phyloP scores from a whole-genome alignment of 805 yeast genomes.

The Candida dajiaensis region DNA sequence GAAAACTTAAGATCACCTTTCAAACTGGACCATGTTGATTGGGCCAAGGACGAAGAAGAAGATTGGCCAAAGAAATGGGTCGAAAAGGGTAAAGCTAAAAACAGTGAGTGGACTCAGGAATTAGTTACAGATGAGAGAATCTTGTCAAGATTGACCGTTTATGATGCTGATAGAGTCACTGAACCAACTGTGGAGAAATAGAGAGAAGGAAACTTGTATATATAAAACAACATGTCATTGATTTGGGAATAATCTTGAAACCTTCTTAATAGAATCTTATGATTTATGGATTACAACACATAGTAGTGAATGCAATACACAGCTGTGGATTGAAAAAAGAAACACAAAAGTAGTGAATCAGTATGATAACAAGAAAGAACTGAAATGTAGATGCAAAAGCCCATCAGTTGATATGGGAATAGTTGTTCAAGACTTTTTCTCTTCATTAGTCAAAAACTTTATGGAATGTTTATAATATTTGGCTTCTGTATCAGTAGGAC shows the following conservation, averaged over 20 bases:
- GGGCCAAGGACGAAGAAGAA: conserved; percentile 55
- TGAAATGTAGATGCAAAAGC: background rate
- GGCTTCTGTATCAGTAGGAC: background rate
- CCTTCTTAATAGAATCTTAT: background rate
- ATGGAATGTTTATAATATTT: conserved; percentile 20
- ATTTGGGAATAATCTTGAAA: background rate
- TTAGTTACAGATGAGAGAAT: conserved; percentile 67
- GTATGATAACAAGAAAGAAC: background rate
- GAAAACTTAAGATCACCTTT: conserved; percentile 46
- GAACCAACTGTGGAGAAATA: background rate
- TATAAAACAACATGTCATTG: background rate
- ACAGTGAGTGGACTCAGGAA: conserved; percentile 86
- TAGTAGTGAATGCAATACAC: background rate
- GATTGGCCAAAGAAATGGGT: conserved; percentile 92
- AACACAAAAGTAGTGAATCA: background rate
- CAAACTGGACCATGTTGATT: conserved; percentile 32
- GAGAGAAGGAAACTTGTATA: background rate
- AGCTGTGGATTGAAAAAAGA: background rate
- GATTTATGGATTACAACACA: background rate
- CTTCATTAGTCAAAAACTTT: conserved; percentile 18
- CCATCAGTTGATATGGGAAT: too few relatives aligned
- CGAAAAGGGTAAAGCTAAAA: conserved; percentile 59
- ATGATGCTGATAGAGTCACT: conserved; percentile 18
- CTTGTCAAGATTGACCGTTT: conserved; percentile 44
- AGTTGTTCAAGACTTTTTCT: background rate